phyloP scores from a whole-genome alignment of 2,329 filamentous ascomycete species.

The Hymenoscyphus fraxineus region DNA sequence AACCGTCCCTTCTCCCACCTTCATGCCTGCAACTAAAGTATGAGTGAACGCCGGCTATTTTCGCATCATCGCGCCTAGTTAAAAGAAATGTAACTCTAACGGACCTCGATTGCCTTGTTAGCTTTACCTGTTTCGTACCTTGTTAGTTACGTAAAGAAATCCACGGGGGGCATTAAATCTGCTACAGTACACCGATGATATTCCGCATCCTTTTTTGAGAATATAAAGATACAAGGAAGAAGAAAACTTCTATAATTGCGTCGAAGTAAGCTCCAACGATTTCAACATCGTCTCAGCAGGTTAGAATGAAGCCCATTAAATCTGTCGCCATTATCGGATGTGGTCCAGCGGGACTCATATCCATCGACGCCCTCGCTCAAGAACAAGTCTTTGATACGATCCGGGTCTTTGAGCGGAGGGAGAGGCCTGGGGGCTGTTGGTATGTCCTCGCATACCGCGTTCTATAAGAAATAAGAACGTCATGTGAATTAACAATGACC shows the following conservation, averaged over 20 bases:
- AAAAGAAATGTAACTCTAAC: background rate
- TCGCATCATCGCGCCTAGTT: background rate
- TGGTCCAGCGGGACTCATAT: slow-evolving; percentile 57
- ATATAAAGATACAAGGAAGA: background rate
- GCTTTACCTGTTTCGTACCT: background rate
- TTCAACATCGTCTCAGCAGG: background rate
- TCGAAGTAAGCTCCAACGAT: background rate
- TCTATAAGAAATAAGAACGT: background rate
- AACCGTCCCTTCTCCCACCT: too few relatives aligned
- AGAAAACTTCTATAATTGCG: background rate
- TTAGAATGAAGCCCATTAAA: slow-evolving; percentile 27
- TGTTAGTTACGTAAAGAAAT: background rate
- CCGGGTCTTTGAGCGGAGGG: slow-evolving; percentile 59
- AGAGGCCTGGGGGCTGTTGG: slow-evolving; percentile 59
- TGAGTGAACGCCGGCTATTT: background rate
- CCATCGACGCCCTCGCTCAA: slow-evolving; percentile 56
- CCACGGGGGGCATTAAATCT: background rate
- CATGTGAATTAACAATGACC: background rate
- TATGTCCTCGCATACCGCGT: slow-evolving; percentile 34
- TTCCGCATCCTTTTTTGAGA: background rate
- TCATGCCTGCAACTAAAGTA: background rate
- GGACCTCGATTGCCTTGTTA: background rate
- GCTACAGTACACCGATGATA: background rate
- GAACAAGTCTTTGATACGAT: slow-evolving; percentile 57
- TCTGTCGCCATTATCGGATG: slow-evolving; percentile 58